Evolutionary conservation across 306 rosid species (phyloP), one percentile per base, ranked within the genome.

Genomic region (Quillaja saponaria): DNA sequence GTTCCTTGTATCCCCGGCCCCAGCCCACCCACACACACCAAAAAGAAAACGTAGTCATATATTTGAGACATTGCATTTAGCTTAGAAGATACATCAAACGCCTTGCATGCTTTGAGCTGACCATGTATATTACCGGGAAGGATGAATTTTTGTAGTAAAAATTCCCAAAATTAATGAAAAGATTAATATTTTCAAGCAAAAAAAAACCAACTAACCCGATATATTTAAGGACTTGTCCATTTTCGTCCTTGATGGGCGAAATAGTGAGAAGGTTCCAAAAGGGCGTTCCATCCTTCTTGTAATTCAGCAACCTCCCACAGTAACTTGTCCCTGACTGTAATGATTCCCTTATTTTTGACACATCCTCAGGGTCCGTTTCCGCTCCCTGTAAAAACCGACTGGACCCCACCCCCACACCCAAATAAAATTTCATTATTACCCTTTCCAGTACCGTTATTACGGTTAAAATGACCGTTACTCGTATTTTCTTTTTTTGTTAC

Each of bases 301-400:
- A 92, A 81, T 92, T 92, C 35, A 92, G 61, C 39, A 92, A 61
- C 72, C 98, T 81, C 57, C 98, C 96, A 42, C 98, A 92, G 66
- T 82, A 92, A 55, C 85, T 81, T 4, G 60, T 62, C 33, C 96
- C 90, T 0, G 19, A 63, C 55, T 67, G 66, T 74, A 92, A 72
- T 1, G 84, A 68, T 46, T 79, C 95, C 46, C 88, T 81, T 19
- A 92, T 87, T 81, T 84, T 90, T 19, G 90, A 83, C 71, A 92
- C 91, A 18, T 88, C 95, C 10, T 57, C 69, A 3, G 96, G 79
- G 77, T 88, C 88, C 25, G 98, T 88, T 40, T 71, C 92, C 51
- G 87, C 72, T 7, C 98, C 98, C 85, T 92, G 98, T 51, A 92
- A 78, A 84, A 92, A 88, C 17, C 98, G 98, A 69, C 98, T 92